These are phyloP conservation scores for Obba rivulosa DNA, from an alignment of 768 basidiomycete genomes.

Conservation along the genomic window DNA sequence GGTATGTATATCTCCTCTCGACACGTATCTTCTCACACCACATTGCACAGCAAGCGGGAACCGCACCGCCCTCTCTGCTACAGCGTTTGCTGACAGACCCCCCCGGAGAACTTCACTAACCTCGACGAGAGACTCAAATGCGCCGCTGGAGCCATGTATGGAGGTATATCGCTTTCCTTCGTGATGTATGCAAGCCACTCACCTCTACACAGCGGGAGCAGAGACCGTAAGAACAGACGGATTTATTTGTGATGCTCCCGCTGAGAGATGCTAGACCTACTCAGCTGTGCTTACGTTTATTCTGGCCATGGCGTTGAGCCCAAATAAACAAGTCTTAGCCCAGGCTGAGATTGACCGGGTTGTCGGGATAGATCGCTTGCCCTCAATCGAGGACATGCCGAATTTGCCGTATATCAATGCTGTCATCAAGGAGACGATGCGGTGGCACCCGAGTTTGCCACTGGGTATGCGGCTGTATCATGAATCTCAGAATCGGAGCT, in stretches of 20 bases:
- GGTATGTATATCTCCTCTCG: conserved; percentile 1
- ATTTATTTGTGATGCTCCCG: conserved; percentile 31
- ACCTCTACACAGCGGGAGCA: conserved; percentile 7
- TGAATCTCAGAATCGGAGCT: not conserved
- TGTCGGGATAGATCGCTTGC: conserved; percentile 17
- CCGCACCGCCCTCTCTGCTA: conserved; percentile 11
- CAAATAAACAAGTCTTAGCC: conserved; percentile 17
- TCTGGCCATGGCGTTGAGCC: conserved; percentile 30
- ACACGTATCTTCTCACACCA: not conserved
- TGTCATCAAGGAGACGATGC: conserved; percentile 20
- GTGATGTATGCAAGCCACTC: not conserved
- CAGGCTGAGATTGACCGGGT: conserved; percentile 26
- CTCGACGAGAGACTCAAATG: conserved; percentile 8
- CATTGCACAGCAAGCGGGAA: conserved; percentile 5
- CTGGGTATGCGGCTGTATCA: conserved; percentile 14
- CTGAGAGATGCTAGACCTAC: conserved; percentile 12
- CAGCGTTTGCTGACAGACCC: conserved; percentile 20
- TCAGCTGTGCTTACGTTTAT: conserved; percentile 25
- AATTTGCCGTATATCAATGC: conserved; percentile 18
- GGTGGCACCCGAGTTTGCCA: conserved; percentile 29
- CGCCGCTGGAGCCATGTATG: conserved; percentile 5
- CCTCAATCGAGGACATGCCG: conserved; percentile 9
- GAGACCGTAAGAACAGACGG: conserved; percentile 4
- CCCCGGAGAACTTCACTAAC: not conserved
- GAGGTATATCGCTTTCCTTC: conserved; percentile 2